A percentile compares a stretch with the other conserved stretches of the same genome.
Evolutionary conservation across 2,329 filamentous ascomycete genomes (phyloP).

Genomic region (Claviceps fusiformis): DNA sequence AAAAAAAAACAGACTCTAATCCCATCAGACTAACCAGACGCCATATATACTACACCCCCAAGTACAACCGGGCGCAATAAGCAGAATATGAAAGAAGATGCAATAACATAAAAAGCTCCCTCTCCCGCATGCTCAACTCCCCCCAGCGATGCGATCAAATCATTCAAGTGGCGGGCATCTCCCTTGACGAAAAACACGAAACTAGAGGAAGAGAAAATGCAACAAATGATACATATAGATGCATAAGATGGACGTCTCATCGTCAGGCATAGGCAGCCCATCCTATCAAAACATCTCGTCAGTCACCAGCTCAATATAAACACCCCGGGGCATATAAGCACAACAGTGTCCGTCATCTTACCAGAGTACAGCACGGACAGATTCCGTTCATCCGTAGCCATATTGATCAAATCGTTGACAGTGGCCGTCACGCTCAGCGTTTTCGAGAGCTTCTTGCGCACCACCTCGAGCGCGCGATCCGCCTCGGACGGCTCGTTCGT

Average conservation of each 20-base stretch:
- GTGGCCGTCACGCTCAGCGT: conserved; percentile 87
- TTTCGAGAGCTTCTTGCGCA: conserved; percentile 91
- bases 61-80: no score
- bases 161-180: no score
- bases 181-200: no score
- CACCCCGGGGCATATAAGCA: not conserved
- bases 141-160: no score
- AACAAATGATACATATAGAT: no score
- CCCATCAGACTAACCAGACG: no score
- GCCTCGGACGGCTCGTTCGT: conserved; percentile 59
- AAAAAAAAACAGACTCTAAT: no score
- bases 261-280: conserved; percentile 33
- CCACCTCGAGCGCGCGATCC: conserved; percentile 79
- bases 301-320: conserved; percentile 7
- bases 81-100: no score
- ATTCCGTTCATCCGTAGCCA: conserved; percentile 86
- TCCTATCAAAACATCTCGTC: conserved; percentile 16
- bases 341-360: conserved; percentile 21
- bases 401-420: conserved; percentile 93
- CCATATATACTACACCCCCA: no score
- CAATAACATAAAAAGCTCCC: no score
- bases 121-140: no score
- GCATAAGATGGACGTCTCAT: not conserved
- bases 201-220: no score
- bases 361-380: conserved; percentile 79